Conservation (phyloP, 257 asterid species). For the Avicennia marina region DNA sequence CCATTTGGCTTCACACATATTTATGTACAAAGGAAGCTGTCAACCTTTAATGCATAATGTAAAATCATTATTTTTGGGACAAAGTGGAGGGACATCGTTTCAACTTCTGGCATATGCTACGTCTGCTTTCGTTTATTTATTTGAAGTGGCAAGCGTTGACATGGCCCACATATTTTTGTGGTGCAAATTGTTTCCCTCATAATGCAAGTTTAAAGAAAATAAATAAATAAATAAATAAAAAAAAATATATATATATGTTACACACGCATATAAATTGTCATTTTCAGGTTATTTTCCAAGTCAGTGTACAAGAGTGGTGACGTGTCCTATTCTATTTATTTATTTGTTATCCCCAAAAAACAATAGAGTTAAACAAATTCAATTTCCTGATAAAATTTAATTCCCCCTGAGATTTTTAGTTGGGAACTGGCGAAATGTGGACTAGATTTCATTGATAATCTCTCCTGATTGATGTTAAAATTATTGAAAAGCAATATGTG, state of each 20-base stretch:
- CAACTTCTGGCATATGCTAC: conserved; percentile 2
- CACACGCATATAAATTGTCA: neutral
- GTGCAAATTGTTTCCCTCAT: neutral
- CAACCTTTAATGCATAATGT: neutral
- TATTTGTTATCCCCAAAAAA: too few species aligned
- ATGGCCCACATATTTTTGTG: conserved; percentile 13
- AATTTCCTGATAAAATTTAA: neutral
- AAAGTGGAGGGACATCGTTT: conserved; percentile 2
- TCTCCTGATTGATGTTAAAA: too few species aligned
- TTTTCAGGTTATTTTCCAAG: neutral
- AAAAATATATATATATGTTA: neutral
- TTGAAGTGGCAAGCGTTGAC: neutral
- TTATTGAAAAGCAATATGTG: too few species aligned
- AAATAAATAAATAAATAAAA: too few species aligned
- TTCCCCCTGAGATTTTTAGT: too few species aligned
- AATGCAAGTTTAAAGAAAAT: neutral
- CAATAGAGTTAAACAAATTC: neutral
- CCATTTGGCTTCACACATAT: too few species aligned
- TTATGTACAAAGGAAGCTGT: neutral
- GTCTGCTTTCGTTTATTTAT: neutral
- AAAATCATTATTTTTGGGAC: conserved; percentile 6
- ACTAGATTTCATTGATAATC: too few species aligned
- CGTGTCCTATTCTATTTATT: neutral
- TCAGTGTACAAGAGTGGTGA: neutral
- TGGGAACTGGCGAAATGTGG: too few species aligned